Base-by-base conservation (phyloP, 1,284 basidiomycete species). In the Moesziomyces parantarcticus region DNA sequence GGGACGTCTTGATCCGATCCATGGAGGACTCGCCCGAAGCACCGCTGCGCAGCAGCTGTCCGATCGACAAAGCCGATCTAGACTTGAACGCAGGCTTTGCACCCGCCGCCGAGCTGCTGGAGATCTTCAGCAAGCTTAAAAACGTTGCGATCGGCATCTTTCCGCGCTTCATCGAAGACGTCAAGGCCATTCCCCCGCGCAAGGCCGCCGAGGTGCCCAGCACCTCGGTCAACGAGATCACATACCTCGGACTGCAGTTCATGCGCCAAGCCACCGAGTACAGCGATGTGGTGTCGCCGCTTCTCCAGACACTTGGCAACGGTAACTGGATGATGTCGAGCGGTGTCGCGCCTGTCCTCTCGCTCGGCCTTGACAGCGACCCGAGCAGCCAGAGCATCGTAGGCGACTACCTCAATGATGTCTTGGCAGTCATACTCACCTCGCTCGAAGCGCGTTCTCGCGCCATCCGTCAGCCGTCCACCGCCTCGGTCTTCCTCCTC, bases 321-420 rank as follows among this genome's bases (percentile, higher is more conserved):
- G 80, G 80, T 25, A 76, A 71, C 40, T 81, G 80, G 80, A 77
- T 78, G 65, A 79, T 79, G 78, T 61, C 73, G 21, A 61, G 68
- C 39, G 71, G 58, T 52, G 62, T 66, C 11, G 79, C 78, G 14
- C 79, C 75, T 6, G 66, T 75, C 5, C 59, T 76, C 3, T 78
- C 78, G 32, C 65, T 78, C 4, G 76, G 76, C 7, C 48, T 76
- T 5, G 70, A 77, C 26, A 67, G 51, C 42, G 69, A 73, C 39
- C 26, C 71, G 11, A 61, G 59, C 54, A 73, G 63, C 36, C 60
- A 62, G 22, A 59, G 42, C 25, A 79, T 78, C 20, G 62, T 77
- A 4, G 65, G 67, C 8, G 72, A 75, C 39, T 79, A 77, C 34
- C 62, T 79, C 26, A 70, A 72, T 41, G 78, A 80, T 39, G 77